These are phyloP conservation scores for Dianthus caryophyllus DNA, from an alignment of 148 eudicot genomes.

Conservation along the genomic window DNA sequence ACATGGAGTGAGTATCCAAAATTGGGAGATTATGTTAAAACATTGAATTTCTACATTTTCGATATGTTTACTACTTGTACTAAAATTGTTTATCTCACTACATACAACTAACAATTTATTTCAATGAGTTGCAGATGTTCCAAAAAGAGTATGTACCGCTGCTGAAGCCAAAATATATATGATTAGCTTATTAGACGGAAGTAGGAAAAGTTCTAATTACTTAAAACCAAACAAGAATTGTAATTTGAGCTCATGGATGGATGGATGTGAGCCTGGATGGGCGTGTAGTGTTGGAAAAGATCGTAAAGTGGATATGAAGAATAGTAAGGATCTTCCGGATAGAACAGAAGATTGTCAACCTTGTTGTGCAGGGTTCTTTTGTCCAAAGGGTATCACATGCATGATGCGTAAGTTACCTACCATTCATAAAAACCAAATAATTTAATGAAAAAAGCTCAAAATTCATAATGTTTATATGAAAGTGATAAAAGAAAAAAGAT, in stretches of 20 bases:
- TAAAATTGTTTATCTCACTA: too few species aligned
- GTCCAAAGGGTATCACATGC: conserved; percentile 95
- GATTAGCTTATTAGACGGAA: conserved; percentile 47
- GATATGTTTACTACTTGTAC: too few species aligned
- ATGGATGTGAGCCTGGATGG: conserved; percentile 98
- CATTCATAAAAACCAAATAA: not conserved
- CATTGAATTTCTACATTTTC: too few species aligned
- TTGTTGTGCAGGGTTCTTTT: conserved; percentile 92
- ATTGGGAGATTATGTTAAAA: too few species aligned
- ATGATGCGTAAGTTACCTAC: conserved; percentile 78
- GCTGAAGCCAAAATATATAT: conserved; percentile 84
- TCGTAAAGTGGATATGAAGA: conserved; percentile 51
- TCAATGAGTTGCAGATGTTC: conserved; percentile 49
- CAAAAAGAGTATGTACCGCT: conserved; percentile 68
- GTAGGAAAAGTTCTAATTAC: conserved; percentile 38
- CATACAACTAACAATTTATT: too few species aligned
- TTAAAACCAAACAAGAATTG: conserved; percentile 78
- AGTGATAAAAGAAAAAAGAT: too few species aligned
- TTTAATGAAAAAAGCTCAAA: not conserved
- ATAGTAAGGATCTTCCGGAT: conserved; percentile 47
- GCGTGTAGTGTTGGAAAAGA: conserved; percentile 45
- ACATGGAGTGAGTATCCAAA: too few species aligned
- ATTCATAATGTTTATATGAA: too few species aligned
- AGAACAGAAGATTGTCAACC: conserved; percentile 58
- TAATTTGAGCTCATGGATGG: conserved; percentile 65